These are phyloP conservation scores for Mercurialis annua DNA, from an alignment of 345 rosid species.

Conservation along the genomic window DNA sequence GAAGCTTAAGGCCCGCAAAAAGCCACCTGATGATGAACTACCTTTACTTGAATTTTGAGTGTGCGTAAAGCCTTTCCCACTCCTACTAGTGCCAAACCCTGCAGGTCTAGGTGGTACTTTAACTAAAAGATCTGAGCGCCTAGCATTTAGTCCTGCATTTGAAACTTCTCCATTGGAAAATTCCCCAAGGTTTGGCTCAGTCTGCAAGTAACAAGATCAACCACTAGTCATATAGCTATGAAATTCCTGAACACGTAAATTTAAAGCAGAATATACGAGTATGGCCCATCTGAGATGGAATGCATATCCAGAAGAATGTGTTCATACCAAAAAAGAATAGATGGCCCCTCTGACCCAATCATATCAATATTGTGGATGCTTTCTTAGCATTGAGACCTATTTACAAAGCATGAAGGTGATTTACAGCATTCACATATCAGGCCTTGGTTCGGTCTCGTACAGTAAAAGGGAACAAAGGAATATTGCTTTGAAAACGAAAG, in stretches of 20 bases:
- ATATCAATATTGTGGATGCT: neutral
- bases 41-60: constrained; percentile 52
- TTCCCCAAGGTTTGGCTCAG: constrained; percentile 33
- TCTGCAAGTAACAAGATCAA: constrained; percentile 37
- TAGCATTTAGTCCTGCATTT: constrained; percentile 43
- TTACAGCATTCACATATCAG: neutral
- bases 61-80: constrained; percentile 50
- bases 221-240: constrained; percentile 5
- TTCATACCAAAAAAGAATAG: neutral
- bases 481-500: too few species aligned
- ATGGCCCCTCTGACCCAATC: neutral
- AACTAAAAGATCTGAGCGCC: constrained; percentile 68
- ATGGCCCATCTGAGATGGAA: neutral
- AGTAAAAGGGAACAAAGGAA: too few species aligned
- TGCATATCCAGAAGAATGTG: neutral
- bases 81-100: constrained; percentile 44
- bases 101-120: constrained; percentile 63
- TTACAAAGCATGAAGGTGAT: neutral
- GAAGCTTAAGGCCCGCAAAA: constrained; percentile 67
- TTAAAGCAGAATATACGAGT: neutral
- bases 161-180: constrained; percentile 36
- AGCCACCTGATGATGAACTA: constrained; percentile 57
- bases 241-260: neutral
- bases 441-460: too few species aligned
- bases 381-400: neutral